A percentile compares a stretch with the other conserved stretches of the same genome.
Evolutionary conservation across 2,329 filamentous ascomycete species (phyloP).

Genomic region (Alternaria sp.): DNA sequence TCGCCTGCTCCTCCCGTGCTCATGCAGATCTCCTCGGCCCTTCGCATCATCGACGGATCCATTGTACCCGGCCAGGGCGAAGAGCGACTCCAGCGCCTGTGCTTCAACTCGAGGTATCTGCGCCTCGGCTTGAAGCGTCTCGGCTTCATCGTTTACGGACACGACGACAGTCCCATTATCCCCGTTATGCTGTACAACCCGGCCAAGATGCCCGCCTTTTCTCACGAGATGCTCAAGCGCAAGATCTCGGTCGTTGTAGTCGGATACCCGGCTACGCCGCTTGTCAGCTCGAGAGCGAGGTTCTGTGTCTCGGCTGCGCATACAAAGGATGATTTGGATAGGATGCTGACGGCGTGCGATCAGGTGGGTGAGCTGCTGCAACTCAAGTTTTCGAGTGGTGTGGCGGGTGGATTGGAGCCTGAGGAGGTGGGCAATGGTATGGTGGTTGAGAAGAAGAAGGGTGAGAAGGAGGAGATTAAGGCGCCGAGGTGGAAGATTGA

Average conservation of each 20-base stretch:
- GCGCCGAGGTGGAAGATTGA: slow-evolving; percentile 83
- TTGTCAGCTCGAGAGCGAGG: slow-evolving; percentile 92
- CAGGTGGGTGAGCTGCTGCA: slow-evolving; percentile 92
- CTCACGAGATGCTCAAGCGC: slow-evolving; percentile 96
- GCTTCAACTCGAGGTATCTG: slow-evolving; percentile 99
- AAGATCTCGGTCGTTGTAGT: slow-evolving; percentile 98
- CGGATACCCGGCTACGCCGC: slow-evolving; percentile 93
- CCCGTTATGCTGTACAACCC: slow-evolving; percentile 95
- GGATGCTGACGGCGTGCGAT: slow-evolving; percentile 86
- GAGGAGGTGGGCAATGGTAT: slow-evolving; percentile 66
- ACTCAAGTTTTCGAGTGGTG: slow-evolving; percentile 95
- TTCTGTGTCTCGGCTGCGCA: slow-evolving; percentile 97
- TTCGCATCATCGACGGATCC: slow-evolving; percentile 90
- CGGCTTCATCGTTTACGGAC: slow-evolving; percentile 94
- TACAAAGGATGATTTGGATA: slow-evolving; percentile 97
- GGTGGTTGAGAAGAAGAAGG: slow-evolving; percentile 62
- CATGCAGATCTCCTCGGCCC: slow-evolving; percentile 86
- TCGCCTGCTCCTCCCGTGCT: slow-evolving; percentile 87
- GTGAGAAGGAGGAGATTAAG: slow-evolving; percentile 59
- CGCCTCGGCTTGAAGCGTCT: slow-evolving; percentile 95
- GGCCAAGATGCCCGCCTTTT: slow-evolving; percentile 99
- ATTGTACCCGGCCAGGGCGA: slow-evolving; percentile 90
- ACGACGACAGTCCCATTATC: slow-evolving; percentile 97
- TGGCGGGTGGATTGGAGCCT: slow-evolving; percentile 85
- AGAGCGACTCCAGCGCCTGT: slow-evolving; percentile 92